phyloP scores from a whole-genome alignment of 768 basidiomycete genomes.

The Pulveroboletus sp. region DNA sequence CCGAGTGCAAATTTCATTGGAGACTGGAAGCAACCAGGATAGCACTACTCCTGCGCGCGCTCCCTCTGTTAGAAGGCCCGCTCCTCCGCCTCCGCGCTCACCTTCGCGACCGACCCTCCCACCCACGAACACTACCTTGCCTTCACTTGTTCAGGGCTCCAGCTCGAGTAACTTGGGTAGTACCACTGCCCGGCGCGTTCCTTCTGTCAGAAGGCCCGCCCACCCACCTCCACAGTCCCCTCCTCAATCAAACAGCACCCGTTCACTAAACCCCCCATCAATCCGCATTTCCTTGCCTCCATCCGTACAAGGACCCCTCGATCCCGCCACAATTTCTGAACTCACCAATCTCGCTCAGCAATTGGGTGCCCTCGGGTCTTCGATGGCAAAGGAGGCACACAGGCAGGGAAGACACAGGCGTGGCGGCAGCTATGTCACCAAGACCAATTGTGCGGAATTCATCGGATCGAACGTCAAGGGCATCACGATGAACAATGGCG shows the following conservation, averaged over 20 bases:
- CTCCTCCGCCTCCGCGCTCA: slow-evolving; percentile 5
- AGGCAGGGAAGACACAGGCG: not conserved
- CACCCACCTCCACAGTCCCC: too few relatives aligned
- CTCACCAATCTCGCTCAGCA: not conserved
- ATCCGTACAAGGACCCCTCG: not conserved
- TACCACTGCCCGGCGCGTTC: not conserved
- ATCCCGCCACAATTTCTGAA: not conserved
- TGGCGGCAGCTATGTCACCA: not conserved
- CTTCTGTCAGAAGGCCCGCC: not conserved
- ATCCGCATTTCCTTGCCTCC: too few relatives aligned
- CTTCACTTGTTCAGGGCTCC: not conserved
- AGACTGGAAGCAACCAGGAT: not conserved
- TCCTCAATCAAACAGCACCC: too few relatives aligned
- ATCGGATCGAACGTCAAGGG: not conserved
- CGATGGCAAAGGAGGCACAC: not conserved
- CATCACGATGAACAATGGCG: slow-evolving; percentile 9
- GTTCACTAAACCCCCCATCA: too few relatives aligned
- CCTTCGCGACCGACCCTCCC: not conserved
- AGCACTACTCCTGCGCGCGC: not conserved
- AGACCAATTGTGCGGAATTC: slow-evolving; percentile 4
- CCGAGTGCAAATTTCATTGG: not conserved
- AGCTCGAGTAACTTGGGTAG: not conserved
- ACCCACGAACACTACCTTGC: too few relatives aligned
- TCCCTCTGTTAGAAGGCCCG: slow-evolving; percentile 2
- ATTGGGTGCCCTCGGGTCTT: not conserved